Evolutionary conservation across 306 rosid species (phyloP).

Genomic region (Prunus fruticosa): DNA sequence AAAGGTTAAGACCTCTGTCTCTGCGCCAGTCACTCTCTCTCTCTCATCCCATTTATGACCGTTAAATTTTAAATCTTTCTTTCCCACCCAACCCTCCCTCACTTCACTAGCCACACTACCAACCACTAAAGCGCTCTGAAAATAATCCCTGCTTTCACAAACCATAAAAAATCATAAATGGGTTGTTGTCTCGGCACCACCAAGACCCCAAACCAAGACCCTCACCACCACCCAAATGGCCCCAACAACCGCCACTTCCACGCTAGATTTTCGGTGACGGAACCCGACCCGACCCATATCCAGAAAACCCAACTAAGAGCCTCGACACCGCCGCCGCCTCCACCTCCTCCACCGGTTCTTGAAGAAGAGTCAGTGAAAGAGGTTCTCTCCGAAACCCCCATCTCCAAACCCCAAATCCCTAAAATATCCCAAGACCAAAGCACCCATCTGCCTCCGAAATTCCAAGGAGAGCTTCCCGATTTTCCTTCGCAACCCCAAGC

Average conservation of each 20-base stretch:
- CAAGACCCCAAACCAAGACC: conserved; percentile 19
- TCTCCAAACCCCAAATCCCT: conserved; percentile 42
- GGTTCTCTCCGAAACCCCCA: conserved; percentile 81
- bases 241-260: conserved; percentile 23
- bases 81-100: not conserved
- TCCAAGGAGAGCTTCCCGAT: not conserved
- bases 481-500: not conserved
- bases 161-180: conserved; percentile 29
- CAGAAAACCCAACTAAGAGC: conserved; percentile 13
- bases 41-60: conserved; percentile 31
- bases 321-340: conserved; percentile 14
- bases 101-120: not conserved
- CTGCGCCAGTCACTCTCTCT: not conserved
- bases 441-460: conserved; percentile 20
- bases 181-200: conserved; percentile 78
- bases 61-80: conserved; percentile 35
- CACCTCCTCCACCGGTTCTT: conserved; percentile 20
- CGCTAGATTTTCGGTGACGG: conserved; percentile 17
- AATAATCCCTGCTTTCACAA: conserved; percentile 5
- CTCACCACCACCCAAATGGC: conserved; percentile 13
- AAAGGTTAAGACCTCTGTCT: too few species aligned
- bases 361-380: conserved; percentile 90
- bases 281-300: conserved; percentile 24
- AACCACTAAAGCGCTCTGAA: conserved; percentile 18
- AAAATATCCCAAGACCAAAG: conserved; percentile 6